Evolutionary conservation across 768 basidiomycete genomes (phyloP).

Genomic region (Cystofilobasidium ferigula): DNA sequence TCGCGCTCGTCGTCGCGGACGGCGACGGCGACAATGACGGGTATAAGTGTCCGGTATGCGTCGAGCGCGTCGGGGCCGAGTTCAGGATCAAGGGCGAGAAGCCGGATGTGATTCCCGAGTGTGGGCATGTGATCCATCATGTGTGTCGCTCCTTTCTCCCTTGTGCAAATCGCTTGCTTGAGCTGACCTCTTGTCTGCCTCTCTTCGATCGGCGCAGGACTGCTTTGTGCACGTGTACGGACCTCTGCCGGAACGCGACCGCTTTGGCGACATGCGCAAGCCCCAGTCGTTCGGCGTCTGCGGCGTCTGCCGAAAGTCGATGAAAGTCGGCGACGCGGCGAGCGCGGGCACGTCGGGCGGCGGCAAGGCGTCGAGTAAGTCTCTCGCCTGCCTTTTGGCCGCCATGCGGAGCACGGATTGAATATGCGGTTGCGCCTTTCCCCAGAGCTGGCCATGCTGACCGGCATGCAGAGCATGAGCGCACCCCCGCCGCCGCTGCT

Average conservation of each 20-base stretch:
- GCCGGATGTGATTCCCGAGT: slow-evolving; percentile 92
- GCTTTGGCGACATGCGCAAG: slow-evolving; percentile 55
- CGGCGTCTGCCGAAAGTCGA: slow-evolving; percentile 89
- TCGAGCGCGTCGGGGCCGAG: slow-evolving; percentile 84
- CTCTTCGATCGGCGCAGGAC: slow-evolving; percentile 52
- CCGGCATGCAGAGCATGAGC: slow-evolving; percentile 60
- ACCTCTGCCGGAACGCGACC: slow-evolving; percentile 44
- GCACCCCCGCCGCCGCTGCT: slow-evolving; percentile 34
- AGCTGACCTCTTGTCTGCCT: background rate
- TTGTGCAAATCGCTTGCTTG: background rate
- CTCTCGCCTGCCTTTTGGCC: background rate
- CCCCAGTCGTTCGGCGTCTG: slow-evolving; percentile 63
- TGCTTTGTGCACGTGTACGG: slow-evolving; percentile 97
- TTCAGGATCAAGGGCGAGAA: slow-evolving; percentile 92
- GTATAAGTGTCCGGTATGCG: slow-evolving; percentile 89
- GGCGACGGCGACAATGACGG: slow-evolving; percentile 51
- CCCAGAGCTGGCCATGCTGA: slow-evolving; percentile 82
- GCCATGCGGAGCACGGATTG: background rate
- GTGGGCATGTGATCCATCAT: slow-evolving; percentile 95
- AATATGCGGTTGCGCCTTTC: slow-evolving; percentile 9
- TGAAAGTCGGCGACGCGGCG: slow-evolving; percentile 59
- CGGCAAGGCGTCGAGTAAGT: slow-evolving; percentile 68
- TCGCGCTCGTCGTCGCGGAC: slow-evolving; percentile 15
- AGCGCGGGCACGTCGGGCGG: slow-evolving; percentile 54
- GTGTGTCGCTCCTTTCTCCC: slow-evolving; percentile 34